These are phyloP conservation scores for Berkeleyomyces basicola DNA, from an alignment of 2,329 filamentous ascomycete genomes.

Conservation along the genomic window DNA sequence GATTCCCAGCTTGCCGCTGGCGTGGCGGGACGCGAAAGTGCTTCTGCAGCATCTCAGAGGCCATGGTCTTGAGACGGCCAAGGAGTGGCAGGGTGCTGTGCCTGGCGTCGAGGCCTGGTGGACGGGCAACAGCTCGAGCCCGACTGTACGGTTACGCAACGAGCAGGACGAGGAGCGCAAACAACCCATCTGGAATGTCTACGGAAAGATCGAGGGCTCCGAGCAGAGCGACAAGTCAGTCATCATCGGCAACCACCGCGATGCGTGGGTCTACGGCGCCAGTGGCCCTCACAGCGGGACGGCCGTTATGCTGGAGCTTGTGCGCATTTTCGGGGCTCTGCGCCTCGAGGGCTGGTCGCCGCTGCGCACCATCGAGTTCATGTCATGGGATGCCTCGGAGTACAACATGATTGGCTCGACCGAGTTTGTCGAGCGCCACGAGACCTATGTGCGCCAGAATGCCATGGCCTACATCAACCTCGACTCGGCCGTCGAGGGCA, in stretches of 20 bases:
- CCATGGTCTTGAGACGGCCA: slow-evolving; percentile 49
- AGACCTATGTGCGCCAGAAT: slow-evolving; percentile 53
- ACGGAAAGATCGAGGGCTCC: slow-evolving; percentile 67
- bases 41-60: slow-evolving; percentile 63
- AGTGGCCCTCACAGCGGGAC: slow-evolving; percentile 77
- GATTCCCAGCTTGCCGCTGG: slow-evolving; percentile 79
- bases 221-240: slow-evolving; percentile 73
- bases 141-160: slow-evolving; percentile 68
- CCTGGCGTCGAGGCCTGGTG: slow-evolving; percentile 69
- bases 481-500: slow-evolving; percentile 52
- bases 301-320: slow-evolving; percentile 78
- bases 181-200: slow-evolving; percentile 83
- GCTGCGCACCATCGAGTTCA: slow-evolving; percentile 87
- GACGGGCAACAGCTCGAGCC: slow-evolving; percentile 61
- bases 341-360: slow-evolving; percentile 69
- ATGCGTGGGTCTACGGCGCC: slow-evolving; percentile 81
- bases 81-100: slow-evolving; percentile 61
- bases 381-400: slow-evolving; percentile 87
- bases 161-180: slow-evolving; percentile 67
- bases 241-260: slow-evolving; percentile 83
- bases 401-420: slow-evolving; percentile 92
- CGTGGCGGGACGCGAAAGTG: slow-evolving; percentile 75
- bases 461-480: slow-evolving; percentile 85
- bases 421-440: slow-evolving; percentile 79
- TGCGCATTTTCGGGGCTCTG: slow-evolving; percentile 68